phyloP scores from a whole-genome alignment of 2,329 filamentous ascomycete genomes.

The Fusarium guadeloupense region DNA sequence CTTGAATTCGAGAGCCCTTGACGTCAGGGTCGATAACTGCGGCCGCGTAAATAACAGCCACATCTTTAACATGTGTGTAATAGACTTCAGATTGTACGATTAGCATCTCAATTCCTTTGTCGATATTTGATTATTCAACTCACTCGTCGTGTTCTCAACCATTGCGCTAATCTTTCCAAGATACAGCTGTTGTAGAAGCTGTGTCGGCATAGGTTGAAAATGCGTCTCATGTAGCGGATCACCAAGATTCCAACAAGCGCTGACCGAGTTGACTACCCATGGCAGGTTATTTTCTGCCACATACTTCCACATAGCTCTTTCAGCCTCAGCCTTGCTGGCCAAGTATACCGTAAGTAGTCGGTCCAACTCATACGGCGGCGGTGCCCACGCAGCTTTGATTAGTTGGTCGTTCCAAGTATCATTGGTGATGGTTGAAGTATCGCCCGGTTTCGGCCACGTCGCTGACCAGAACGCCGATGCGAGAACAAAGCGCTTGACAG shows the following conservation, averaged over 20 bases:
- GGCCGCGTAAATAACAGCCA: conserved; percentile 27
- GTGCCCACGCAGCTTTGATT: conserved; percentile 17
- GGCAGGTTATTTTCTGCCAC: conserved; percentile 20
- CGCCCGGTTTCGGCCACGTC: conserved; percentile 14
- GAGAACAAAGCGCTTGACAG: conserved; percentile 33
- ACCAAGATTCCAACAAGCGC: conserved; percentile 24
- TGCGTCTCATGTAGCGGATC: conserved; percentile 21
- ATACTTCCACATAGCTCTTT: conserved; percentile 39
- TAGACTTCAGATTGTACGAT: conserved; percentile 17
- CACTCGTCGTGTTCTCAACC: conserved; percentile 13
- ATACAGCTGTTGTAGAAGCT: conserved; percentile 33
- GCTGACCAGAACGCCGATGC: conserved; percentile 30
- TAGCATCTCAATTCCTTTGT: neutral
- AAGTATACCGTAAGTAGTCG: conserved; percentile 15
- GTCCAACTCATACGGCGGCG: conserved; percentile 27
- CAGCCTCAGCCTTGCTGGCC: conserved; percentile 22
- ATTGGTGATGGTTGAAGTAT: neutral
- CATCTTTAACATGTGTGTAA: conserved; percentile 34
- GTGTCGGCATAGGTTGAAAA: conserved; percentile 24
- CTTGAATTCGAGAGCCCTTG: conserved; percentile 19
- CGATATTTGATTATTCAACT: neutral
- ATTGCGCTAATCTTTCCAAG: conserved; percentile 17
- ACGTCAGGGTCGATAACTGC: conserved; percentile 28
- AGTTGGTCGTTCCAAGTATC: conserved; percentile 36
- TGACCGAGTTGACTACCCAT: conserved; percentile 34